phyloP scores from a whole-genome alignment of 495 filamentous ascomycete genomes.

The Aspergillus baeticus region DNA sequence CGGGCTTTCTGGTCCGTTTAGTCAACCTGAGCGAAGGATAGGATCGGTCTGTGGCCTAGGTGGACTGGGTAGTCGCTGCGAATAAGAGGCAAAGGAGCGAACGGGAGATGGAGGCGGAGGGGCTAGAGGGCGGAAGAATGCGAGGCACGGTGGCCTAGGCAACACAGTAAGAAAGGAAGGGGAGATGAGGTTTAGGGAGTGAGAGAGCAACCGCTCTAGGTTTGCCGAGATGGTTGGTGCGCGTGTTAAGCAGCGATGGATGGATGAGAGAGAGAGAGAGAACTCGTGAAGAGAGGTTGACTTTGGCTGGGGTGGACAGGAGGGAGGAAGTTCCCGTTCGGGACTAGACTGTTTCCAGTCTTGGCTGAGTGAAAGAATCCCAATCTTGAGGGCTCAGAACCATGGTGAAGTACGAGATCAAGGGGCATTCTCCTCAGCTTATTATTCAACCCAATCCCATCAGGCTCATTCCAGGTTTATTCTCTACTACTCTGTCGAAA shows the following conservation, averaged over 20 bases:
- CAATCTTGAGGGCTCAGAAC: too few species aligned
- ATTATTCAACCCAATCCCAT: neutral
- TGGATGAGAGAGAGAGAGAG: constrained; percentile 20
- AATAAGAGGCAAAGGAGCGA: constrained; percentile 8
- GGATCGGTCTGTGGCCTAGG: constrained; percentile 22
- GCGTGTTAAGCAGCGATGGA: constrained; percentile 12
- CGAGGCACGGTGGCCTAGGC: neutral
- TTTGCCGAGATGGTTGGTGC: constrained; percentile 1
- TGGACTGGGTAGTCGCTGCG: constrained; percentile 12
- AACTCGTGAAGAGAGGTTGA: constrained; percentile 13
- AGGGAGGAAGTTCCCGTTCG: constrained; percentile 7
- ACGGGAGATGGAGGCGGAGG: constrained; percentile 12
- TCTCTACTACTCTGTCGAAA: too few species aligned
- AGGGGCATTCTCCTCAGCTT: neutral
- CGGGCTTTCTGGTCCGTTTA: constrained; percentile 37
- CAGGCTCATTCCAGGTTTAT: too few species aligned
- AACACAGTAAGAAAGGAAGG: neutral
- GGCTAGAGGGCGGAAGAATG: constrained; percentile 6
- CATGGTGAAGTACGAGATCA: too few species aligned
- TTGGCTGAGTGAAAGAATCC: neutral
- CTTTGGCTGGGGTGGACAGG: constrained; percentile 13
- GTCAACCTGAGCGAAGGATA: constrained; percentile 16
- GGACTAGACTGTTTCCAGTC: constrained; percentile 7
- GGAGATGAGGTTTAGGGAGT: neutral
- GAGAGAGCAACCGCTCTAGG: neutral